Base-by-base conservation (phyloP, 2,329 filamentous ascomycete genomes). In the Cercospora sp. region DNA sequence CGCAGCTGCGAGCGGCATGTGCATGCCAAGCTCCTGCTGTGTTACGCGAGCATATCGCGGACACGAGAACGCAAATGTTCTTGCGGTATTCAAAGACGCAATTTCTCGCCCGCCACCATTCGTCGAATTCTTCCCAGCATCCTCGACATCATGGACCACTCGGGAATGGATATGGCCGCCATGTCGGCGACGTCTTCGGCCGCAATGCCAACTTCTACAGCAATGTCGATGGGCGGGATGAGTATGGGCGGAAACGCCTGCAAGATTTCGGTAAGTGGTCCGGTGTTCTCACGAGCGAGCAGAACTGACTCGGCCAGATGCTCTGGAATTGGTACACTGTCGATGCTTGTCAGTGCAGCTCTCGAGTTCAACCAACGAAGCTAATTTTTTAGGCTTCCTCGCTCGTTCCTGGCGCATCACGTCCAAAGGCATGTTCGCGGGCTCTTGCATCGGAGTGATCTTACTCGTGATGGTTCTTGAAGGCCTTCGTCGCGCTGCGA, bases 261-360 rank as follows among this genome's bases (percentile, higher is more conserved):
- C 23, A 26, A 26, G 23, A 26, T 26, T 26, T 26, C 23, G 23
- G 23, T 26, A 26, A 4, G 23, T 26, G 23, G 23, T 26, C 23
- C 23, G 4, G 23, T 26, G 23, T 26, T 26, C 23, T 26, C 23
- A 26, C 4, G 23, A 26, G 23, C 23, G 23, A 26, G 23, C 23
- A 26, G 23, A 26, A 26, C 23, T 26, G 23, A 26, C 23, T 26
- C 23, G 23, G 23, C 23, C 23, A 91, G 89, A 93, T 93, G 91
- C 82, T 92, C 48, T 92, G 90, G 90, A 93, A 93, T 79, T 92
- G 90, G 89, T 84, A 91, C 78, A 90, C 89, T 3, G 82, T 91
- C 76, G 88, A 91, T 76, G 80, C 89, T 20, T 92, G 83, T 77
- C 31, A 60, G 69, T 59, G 7, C 23, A 26, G 23, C 23, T 26